These are phyloP conservation scores for Trebouxia sp. DNA, from an alignment of 139 green algal species.

Conservation along the genomic window DNA sequence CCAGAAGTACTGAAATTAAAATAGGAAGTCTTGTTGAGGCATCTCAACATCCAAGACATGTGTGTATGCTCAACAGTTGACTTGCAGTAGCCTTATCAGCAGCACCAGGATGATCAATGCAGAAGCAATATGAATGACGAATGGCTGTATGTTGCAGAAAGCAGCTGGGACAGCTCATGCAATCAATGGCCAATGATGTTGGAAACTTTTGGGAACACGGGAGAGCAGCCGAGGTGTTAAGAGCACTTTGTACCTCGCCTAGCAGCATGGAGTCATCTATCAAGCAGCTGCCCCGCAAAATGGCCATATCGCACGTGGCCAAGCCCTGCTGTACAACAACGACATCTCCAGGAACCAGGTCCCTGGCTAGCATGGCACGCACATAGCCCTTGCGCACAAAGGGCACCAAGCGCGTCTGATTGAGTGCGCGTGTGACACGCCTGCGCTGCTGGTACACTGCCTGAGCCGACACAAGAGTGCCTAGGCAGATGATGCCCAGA, in stretches of 20 bases:
- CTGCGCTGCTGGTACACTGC: not conserved
- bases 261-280: not conserved
- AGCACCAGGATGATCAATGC: too few relatives aligned
- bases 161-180: too few relatives aligned
- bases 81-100: too few relatives aligned
- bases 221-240: too few relatives aligned
- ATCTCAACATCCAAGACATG: too few relatives aligned
- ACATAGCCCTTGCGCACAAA: not conserved
- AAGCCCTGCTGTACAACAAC: not conserved
- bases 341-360: not conserved
- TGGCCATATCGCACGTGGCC: not conserved
- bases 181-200: too few relatives aligned
- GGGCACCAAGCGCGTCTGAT: not conserved
- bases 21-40: too few relatives aligned
- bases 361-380: not conserved
- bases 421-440: not conserved
- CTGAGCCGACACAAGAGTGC: not conserved
- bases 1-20: too few relatives aligned
- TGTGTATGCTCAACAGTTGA: too few relatives aligned
- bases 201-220: too few relatives aligned
- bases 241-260: constrained; percentile 1
- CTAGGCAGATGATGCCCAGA: not conserved
- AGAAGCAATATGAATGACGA: too few relatives aligned
- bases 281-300: not conserved
- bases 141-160: too few relatives aligned